phyloP scores from a whole-genome alignment of 129 eudicot species.

The Flaveria ramosissima region DNA sequence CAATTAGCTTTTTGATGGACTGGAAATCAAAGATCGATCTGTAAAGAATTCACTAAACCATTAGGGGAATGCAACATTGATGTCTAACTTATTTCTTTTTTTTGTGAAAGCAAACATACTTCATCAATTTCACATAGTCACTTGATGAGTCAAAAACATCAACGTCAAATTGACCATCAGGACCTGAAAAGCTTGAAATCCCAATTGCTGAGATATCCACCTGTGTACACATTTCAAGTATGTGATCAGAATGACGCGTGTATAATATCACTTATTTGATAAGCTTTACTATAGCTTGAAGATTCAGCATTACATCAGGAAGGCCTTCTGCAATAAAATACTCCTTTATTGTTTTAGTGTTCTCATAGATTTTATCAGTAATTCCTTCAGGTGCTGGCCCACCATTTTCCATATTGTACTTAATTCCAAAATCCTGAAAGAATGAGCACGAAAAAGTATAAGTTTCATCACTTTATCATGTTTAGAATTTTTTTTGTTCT shows the following conservation, averaged over 20 bases:
- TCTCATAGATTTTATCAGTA: conserved; percentile 79
- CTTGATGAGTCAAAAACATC: conserved; percentile 90
- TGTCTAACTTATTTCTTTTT: background rate
- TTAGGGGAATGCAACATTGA: conserved; percentile 19
- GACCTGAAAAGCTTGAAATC: conserved; percentile 71
- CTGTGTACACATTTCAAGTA: conserved; percentile 39
- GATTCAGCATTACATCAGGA: conserved; percentile 64
- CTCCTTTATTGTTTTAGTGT: conserved; percentile 92
- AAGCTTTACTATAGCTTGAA: conserved; percentile 5
- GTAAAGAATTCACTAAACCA: conserved; percentile 28
- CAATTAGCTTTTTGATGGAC: conserved; percentile 70
- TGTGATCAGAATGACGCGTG: conserved; percentile 1
- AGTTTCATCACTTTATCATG: background rate
- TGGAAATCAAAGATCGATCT: conserved; percentile 87
- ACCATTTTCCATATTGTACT: conserved; percentile 99
- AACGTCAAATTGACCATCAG: conserved; percentile 90
- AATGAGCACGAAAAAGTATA: conserved; percentile 7
- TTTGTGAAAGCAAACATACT: conserved; percentile 51
- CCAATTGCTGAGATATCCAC: conserved; percentile 82
- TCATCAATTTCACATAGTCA: conserved; percentile 90
- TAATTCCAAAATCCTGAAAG: conserved; percentile 92
- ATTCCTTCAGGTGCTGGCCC: conserved; percentile 99
- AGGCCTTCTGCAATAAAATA: conserved; percentile 88
- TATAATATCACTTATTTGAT: background rate
- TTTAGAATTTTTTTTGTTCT: background rate